Percentiles rank a stretch among this genome's conserved stretches.
Conservation (phyloP, 202 grass and related monocot genomes). For the Bolboschoenoplectus hybrid region DNA sequence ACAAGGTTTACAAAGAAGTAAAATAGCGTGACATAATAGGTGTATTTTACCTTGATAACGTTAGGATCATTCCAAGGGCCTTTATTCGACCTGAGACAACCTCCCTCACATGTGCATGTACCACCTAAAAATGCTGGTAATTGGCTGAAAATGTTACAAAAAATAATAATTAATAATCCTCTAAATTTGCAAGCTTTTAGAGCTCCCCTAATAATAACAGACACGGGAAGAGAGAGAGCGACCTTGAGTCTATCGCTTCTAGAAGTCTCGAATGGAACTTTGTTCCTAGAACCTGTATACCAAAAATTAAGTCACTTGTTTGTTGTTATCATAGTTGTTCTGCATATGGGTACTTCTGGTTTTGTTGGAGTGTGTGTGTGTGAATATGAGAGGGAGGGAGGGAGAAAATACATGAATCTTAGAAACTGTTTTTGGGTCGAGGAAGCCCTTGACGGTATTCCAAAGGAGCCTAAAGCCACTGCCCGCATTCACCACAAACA, state of each 20-base stretch:
- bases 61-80: conserved; percentile 93
- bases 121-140: conserved; percentile 94
- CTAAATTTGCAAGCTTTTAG: conserved; percentile 28
- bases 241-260: conserved; percentile 91
- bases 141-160: conserved; percentile 59
- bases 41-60: conserved; percentile 68
- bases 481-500: conserved; percentile 96
- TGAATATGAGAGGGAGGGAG: conserved; percentile 30
- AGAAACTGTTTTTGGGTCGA: conserved; percentile 87
- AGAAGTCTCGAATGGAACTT: conserved; percentile 84
- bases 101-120: conserved; percentile 78
- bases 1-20: conserved; percentile 11
- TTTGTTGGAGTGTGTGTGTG: background rate
- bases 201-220: background rate
- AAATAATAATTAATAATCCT: conserved; percentile 8
- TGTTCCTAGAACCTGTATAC: conserved; percentile 80
- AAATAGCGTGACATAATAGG: conserved; percentile 7
- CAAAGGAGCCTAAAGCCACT: conserved; percentile 92
- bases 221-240: conserved; percentile 15
- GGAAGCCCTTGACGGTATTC: conserved; percentile 96
- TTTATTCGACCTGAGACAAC: conserved; percentile 88
- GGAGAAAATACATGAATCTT: conserved; percentile 79
- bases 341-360: background rate
- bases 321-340: background rate
- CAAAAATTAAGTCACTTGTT: background rate